Evolutionary conservation across 2,329 filamentous ascomycete species (phyloP).

Genomic region (Pseudogymnoascus sp.): DNA sequence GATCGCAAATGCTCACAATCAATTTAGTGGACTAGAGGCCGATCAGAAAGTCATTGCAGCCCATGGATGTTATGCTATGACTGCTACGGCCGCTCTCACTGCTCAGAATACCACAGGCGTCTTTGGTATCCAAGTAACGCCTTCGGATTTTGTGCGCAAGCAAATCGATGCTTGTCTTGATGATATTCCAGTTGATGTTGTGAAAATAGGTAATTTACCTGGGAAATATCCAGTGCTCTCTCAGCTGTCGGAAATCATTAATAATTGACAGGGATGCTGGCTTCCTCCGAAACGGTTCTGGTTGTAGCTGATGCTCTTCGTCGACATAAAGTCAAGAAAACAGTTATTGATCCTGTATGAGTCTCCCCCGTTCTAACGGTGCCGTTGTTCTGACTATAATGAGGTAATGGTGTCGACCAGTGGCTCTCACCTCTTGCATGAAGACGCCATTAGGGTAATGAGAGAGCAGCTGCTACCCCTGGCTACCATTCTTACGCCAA

Average conservation of each 20-base stretch:
- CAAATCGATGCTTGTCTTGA: conserved; percentile 79
- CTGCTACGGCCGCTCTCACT: conserved; percentile 90
- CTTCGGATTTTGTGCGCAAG: conserved; percentile 70
- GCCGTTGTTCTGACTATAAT: conserved; percentile 8
- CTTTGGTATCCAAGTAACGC: conserved; percentile 70
- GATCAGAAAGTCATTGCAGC: conserved; percentile 92
- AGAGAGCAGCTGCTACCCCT: conserved; percentile 54
- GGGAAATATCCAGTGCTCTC: neutral
- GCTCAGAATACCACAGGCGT: conserved; percentile 90
- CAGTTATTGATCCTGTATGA: conserved; percentile 70
- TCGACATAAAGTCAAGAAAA: conserved; percentile 47
- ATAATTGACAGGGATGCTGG: conserved; percentile 64
- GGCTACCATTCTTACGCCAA: conserved; percentile 67
- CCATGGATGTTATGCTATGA: conserved; percentile 93
- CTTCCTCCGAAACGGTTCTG: conserved; percentile 61
- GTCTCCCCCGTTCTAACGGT: neutral
- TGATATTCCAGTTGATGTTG: conserved; percentile 80
- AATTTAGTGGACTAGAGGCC: conserved; percentile 75
- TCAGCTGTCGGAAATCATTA: neutral
- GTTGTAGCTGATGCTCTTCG: conserved; percentile 59
- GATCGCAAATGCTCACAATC: conserved; percentile 6
- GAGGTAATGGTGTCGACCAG: conserved; percentile 90
- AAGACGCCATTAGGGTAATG: conserved; percentile 55
- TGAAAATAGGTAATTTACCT: conserved; percentile 71
- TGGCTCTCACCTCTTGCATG: conserved; percentile 62